Conservation (phyloP, 768 basidiomycete genomes). For the Mycena vitilis region DNA sequence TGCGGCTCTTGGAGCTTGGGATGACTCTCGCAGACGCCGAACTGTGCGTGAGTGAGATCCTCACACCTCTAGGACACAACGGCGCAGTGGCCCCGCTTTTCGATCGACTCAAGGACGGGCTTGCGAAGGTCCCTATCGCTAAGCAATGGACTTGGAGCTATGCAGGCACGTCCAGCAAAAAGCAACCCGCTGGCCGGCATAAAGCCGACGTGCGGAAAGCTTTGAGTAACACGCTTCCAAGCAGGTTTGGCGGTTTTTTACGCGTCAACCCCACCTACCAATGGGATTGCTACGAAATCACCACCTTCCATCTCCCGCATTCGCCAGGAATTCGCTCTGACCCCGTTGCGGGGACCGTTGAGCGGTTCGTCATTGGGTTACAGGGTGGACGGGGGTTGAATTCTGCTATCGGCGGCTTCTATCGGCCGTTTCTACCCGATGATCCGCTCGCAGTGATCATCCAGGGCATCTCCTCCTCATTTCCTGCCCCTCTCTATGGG, state of each 20-base stretch:
- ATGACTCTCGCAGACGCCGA: background rate
- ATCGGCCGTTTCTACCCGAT: background rate
- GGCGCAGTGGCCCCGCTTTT: background rate
- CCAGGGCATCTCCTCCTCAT: background rate
- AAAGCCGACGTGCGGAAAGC: background rate
- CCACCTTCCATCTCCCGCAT: background rate
- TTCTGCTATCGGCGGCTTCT: background rate
- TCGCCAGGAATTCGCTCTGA: background rate
- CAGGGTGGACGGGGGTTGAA: background rate
- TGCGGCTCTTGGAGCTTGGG: background rate
- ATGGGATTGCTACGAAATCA: background rate
- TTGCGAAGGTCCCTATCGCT: background rate
- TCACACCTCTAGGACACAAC: background rate
- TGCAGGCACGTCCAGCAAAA: background rate
- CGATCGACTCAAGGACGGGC: background rate
- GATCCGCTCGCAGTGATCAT: background rate
- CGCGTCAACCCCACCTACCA: background rate
- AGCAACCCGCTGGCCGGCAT: background rate
- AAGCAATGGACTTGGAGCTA: background rate
- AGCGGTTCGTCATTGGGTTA: background rate
- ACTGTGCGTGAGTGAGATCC: background rate
- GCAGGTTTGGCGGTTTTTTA: background rate
- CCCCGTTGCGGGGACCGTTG: background rate
- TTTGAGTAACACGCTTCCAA: background rate
- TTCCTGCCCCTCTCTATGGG: background rate